Conservation (phyloP, 2,329 filamentous ascomycete species). For the Xylaria sp. region DNA sequence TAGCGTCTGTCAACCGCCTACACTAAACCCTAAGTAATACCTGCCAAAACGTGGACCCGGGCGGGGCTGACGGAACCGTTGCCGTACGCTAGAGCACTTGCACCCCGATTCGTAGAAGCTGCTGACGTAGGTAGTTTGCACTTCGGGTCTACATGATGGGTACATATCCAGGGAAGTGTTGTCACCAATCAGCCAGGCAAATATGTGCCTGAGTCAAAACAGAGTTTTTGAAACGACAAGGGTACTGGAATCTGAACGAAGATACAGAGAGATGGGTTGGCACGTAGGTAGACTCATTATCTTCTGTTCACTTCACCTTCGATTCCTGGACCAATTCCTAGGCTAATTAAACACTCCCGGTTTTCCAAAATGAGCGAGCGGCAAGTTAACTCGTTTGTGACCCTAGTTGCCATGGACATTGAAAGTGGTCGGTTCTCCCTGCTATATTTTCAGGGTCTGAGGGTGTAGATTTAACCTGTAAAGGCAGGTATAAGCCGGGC, state of each 20-base stretch:
- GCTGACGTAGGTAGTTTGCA: constrained; percentile 24
- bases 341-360: constrained; percentile 35
- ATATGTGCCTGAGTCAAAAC: neutral
- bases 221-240: constrained; percentile 10
- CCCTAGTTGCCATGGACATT: neutral
- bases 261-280: neutral
- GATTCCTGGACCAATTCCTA: constrained; percentile 14
- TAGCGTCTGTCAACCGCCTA: constrained; percentile 1
- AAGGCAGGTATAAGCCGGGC: neutral
- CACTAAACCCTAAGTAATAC: neutral
- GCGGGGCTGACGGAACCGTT: constrained; percentile 25
- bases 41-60: constrained; percentile 16
- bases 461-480: neutral
- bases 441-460: neutral
- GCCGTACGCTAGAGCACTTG: constrained; percentile 33
- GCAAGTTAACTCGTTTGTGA: constrained; percentile 31
- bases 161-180: neutral
- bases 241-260: neutral
- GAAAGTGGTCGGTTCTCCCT: neutral
- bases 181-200: neutral
- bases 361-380: constrained; percentile 24
- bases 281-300: neutral
- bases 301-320: constrained; percentile 3
- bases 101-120: constrained; percentile 15
- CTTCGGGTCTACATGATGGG: neutral